Evolutionary conservation across 1,139 yeast species (phyloP).

Genomic region (Scheffersomyces insectosa): DNA sequence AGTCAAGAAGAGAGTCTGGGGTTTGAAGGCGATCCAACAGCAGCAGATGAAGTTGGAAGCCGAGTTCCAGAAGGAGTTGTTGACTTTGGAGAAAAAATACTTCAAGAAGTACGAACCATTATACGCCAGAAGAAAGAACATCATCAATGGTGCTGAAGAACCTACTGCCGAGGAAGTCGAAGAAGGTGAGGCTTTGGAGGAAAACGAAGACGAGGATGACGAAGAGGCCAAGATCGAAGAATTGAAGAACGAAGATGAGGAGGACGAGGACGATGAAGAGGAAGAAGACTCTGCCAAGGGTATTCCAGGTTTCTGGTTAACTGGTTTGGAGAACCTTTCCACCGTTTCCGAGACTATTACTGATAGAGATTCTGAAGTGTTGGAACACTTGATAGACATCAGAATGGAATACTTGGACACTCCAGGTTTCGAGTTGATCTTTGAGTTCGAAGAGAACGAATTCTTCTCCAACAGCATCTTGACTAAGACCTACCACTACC

Average conservation of each 20-base stretch:
- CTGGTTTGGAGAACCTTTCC: constrained; percentile 85
- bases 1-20: constrained; percentile 77
- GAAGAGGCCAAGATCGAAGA: constrained; percentile 23
- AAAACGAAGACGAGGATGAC: constrained; percentile 49
- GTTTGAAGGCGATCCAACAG: constrained; percentile 82
- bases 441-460: constrained; percentile 77
- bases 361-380: constrained; percentile 87
- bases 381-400: constrained; percentile 67
- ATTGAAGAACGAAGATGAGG: constrained; percentile 43
- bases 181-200: constrained; percentile 69
- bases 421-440: constrained; percentile 89
- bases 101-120: constrained; percentile 75
- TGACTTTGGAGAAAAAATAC: constrained; percentile 83
- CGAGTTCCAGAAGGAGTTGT: constrained; percentile 86
- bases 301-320: constrained; percentile 94
- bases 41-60: constrained; percentile 83
- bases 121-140: constrained; percentile 69
- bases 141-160: constrained; percentile 71
- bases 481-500: constrained; percentile 89
- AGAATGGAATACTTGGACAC: constrained; percentile 78
- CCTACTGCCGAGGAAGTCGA: constrained; percentile 79
- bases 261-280: constrained; percentile 42
- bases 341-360: constrained; percentile 83
- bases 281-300: constrained; percentile 58
- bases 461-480: constrained; percentile 72